Percentiles rank a stretch among this genome's conserved stretches.
phyloP scores from a whole-genome alignment of 257 asterid species.

The Ilex asprella region DNA sequence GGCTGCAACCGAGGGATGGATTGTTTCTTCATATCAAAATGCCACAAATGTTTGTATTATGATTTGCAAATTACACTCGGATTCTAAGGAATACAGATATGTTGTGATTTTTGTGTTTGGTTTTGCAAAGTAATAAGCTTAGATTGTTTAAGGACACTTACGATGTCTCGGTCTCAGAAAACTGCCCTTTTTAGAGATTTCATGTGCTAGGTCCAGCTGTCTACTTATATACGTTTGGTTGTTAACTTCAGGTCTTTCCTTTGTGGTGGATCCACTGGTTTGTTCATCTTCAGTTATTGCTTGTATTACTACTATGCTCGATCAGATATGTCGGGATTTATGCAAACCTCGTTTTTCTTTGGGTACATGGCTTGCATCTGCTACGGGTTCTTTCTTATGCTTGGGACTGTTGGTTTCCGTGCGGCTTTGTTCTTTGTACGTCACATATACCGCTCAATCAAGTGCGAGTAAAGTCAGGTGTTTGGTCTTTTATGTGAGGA shows the following conservation, averaged over 20 bases:
- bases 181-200: no score
- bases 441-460: slow-evolving; percentile 68
- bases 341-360: slow-evolving; percentile 39
- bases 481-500: background rate
- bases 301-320: slow-evolving; percentile 40
- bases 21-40: no score
- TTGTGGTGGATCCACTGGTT: slow-evolving; percentile 43
- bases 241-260: slow-evolving; percentile 29
- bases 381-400: slow-evolving; percentile 88
- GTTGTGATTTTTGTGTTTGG: no score
- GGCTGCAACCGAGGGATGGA: no score
- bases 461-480: slow-evolving; percentile 44
- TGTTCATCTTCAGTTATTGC: slow-evolving; percentile 36
- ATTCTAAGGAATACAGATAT: no score
- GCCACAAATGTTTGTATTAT: no score
- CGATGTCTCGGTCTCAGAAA: no score
- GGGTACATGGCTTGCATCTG: slow-evolving; percentile 86
- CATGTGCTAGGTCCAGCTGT: no score
- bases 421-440: slow-evolving; percentile 85
- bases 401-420: slow-evolving; percentile 82
- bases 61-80: no score
- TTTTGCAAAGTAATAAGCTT: no score
- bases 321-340: slow-evolving; percentile 41
- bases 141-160: no score
- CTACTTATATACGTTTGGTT: background rate